Percentiles rank a stretch among this genome's conserved stretches.
phyloP scores from a whole-genome alignment of 768 basidiomycete genomes.

The Chiua virens region DNA sequence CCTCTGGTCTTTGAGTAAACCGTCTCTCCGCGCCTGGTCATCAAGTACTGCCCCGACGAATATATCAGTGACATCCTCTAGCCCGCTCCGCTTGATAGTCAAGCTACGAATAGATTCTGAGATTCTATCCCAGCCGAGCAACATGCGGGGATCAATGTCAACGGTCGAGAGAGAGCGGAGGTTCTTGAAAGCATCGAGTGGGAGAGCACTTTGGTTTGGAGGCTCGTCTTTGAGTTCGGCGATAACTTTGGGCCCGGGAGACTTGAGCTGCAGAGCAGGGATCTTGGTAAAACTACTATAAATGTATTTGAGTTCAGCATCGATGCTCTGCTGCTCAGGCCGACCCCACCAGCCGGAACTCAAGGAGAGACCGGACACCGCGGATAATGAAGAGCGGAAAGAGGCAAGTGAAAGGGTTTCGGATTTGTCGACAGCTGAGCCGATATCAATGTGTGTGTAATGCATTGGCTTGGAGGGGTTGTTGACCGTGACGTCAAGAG shows the following conservation, averaged over 20 bases:
- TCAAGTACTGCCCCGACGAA: slow-evolving; percentile 77
- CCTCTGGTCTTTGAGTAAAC: slow-evolving; percentile 48
- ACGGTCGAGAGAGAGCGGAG: slow-evolving; percentile 71
- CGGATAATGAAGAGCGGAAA: slow-evolving; percentile 73
- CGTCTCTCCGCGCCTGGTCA: slow-evolving; percentile 65
- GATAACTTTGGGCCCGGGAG: slow-evolving; percentile 65
- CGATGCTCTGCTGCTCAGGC: slow-evolving; percentile 55
- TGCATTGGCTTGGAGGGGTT: slow-evolving; percentile 75
- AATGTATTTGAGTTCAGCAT: slow-evolving; percentile 79
- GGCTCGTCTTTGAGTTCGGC: slow-evolving; percentile 68
- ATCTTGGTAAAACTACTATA: slow-evolving; percentile 91
- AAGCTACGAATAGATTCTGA: slow-evolving; percentile 69
- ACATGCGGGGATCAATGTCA: slow-evolving; percentile 78
- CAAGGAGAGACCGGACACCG: slow-evolving; percentile 73
- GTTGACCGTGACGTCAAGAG: slow-evolving; percentile 75
- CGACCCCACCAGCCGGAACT: slow-evolving; percentile 71
- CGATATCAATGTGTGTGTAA: slow-evolving; percentile 55
- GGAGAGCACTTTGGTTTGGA: slow-evolving; percentile 72
- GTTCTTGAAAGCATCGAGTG: slow-evolving; percentile 84
- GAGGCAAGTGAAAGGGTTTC: slow-evolving; percentile 76
- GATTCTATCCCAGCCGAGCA: slow-evolving; percentile 83
- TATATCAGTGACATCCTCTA: slow-evolving; percentile 78
- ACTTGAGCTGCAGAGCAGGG: slow-evolving; percentile 68
- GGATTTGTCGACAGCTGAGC: slow-evolving; percentile 56
- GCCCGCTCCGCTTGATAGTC: slow-evolving; percentile 74